phyloP scores from a whole-genome alignment of 345 rosid genomes.

The Crucihimalaya himalaica region DNA sequence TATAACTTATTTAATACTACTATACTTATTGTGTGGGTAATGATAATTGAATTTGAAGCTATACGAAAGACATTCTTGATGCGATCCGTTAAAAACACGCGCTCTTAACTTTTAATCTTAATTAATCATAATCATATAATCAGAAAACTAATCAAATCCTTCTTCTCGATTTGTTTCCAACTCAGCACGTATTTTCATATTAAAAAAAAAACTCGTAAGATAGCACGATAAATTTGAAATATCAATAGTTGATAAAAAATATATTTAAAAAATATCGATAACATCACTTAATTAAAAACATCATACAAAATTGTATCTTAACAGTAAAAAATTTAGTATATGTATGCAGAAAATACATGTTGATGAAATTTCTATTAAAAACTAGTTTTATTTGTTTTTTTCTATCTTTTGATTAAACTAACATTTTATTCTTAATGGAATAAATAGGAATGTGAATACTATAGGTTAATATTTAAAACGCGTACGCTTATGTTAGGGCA shows the following conservation, averaged over 20 bases:
- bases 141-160: background rate
- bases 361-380: too few species aligned
- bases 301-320: too few species aligned
- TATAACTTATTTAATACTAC: slow-evolving; percentile 2
- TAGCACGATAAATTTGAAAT: too few species aligned
- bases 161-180: background rate
- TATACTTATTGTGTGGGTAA: background rate
- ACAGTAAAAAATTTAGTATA: too few species aligned
- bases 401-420: background rate
- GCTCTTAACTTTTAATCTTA: slow-evolving; percentile 6
- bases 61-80: slow-evolving; percentile 48
- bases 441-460: background rate
- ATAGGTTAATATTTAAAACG: background rate
- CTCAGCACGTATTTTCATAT: too few species aligned
- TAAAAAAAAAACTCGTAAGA: too few species aligned
- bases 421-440: background rate
- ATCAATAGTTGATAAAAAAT: too few species aligned
- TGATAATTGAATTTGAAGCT: slow-evolving; percentile 8
- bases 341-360: too few species aligned
- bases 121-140: background rate
- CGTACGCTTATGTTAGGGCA: background rate
- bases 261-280: background rate
- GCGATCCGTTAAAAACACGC: slow-evolving; percentile 39
- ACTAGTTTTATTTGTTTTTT: background rate
- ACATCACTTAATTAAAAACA: background rate